A percentile compares a stretch with the other conserved stretches of the same genome.
phyloP scores from a whole-genome alignment of 768 basidiomycete species.

The Trametopsis cervina region DNA sequence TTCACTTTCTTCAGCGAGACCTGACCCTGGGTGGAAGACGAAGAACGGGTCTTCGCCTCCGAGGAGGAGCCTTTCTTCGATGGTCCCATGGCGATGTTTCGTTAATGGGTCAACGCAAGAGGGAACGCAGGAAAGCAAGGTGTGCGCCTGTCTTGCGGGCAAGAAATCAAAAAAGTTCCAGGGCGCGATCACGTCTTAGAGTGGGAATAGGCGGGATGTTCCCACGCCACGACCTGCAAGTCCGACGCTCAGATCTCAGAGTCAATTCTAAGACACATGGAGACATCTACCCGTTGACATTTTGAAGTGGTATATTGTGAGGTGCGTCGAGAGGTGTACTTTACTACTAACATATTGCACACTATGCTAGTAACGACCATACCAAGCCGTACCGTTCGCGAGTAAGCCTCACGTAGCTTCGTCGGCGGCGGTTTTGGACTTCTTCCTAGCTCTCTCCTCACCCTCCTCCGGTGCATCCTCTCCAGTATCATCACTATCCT shows the following conservation, averaged over 20 bases:
- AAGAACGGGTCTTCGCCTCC: constrained; percentile 19
- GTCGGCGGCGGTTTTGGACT: constrained; percentile 14
- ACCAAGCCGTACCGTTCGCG: no score
- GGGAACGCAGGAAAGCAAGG: not conserved
- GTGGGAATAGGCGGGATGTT: not conserved
- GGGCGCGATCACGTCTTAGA: not conserved
- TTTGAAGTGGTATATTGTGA: no score
- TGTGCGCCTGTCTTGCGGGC: no score
- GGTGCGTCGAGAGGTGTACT: no score
- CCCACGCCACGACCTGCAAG: no score
- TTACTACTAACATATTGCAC: no score
- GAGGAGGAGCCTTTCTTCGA: constrained; percentile 21
- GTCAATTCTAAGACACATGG: no score
- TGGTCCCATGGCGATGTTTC: constrained; percentile 25
- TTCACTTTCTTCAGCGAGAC: constrained; percentile 64
- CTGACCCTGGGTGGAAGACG: constrained; percentile 38
- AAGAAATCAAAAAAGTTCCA: constrained; percentile 7
- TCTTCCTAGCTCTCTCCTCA: constrained; percentile 13
- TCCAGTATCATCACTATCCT: not conserved
- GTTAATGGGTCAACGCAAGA: not conserved
- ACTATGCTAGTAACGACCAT: no score
- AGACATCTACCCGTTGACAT: no score
- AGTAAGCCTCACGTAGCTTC: not conserved
- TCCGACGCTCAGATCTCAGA: no score
- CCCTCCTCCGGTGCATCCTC: no score